Conservation (phyloP, 164 flowering plant genomes). For the Aristolochia contorta region DNA sequence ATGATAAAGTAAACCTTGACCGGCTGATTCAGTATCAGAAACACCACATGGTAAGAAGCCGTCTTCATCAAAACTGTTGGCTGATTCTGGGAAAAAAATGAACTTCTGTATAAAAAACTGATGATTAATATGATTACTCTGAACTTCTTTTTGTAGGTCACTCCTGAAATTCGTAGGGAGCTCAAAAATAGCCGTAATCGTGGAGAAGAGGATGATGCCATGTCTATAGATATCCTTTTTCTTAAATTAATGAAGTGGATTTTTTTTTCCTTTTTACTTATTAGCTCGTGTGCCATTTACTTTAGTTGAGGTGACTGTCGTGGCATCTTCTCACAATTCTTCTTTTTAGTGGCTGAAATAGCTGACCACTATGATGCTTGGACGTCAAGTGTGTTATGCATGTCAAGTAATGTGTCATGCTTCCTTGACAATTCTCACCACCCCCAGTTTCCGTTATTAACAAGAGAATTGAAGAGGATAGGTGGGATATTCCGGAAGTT, state of each 20-base stretch:
- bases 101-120: background rate
- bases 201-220: conserved; percentile 68
- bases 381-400: too few relatives aligned
- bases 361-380: too few relatives aligned
- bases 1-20: conserved; percentile 59
- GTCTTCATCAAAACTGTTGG: too few relatives aligned
- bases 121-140: background rate
- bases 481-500: conserved; percentile 76
- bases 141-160: conserved; percentile 41
- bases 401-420: background rate
- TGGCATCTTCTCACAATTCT: background rate
- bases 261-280: background rate
- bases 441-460: conserved; percentile 52
- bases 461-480: conserved; percentile 70
- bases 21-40: conserved; percentile 53
- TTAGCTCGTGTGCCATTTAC: background rate
- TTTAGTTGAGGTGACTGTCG: background rate
- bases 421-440: conserved; percentile 53
- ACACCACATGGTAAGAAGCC: conserved; percentile 50
- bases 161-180: conserved; percentile 82
- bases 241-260: background rate
- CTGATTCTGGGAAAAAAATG: too few relatives aligned
- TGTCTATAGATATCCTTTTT: conserved; percentile 71
- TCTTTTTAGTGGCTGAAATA: background rate
- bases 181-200: conserved; percentile 68